Base-by-base conservation (phyloP, 208 protist genomes). In the Strigomonas oncopelti region DNA sequence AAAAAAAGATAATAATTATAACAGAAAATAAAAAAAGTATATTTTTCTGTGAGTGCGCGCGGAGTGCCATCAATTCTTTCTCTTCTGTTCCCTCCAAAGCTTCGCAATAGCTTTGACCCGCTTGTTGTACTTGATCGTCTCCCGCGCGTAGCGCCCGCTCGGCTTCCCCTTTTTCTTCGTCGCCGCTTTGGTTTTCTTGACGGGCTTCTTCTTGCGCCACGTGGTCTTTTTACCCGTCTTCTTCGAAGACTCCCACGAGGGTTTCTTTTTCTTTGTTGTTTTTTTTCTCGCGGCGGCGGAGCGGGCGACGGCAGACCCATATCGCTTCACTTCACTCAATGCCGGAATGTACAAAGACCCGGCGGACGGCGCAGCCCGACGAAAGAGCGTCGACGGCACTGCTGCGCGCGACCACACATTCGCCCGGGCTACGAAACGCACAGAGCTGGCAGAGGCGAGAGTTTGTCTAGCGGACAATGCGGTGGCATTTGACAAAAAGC, bases 71-170 rank as follows among this genome's bases (percentile, higher is more conserved):
- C 55, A 51, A 9, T 67, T 56, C 0, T 22, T 58, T 31, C 76
- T 53, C 64, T 84, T 81, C 32, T 86, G 85, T 60, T 84, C 73
- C 54, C 82, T 78, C 81, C 84, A 95, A 42, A 95, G 75, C 13
- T 84, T 78, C n/a, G 87, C 90, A 53, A 95, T 95, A 13, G 80
- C 83, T 36, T 74, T 81, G 11, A 95, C 84, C 36, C 90, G 79
- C 36, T 92, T 92, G 74, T 95, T 95, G 73, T 95, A 95, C 65
- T 87, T 89, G 38, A 85, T 84, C 45, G 81, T 80, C 64, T 92
- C 84, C 14, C 71, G 61, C 36, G 80, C 63, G 55, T 92, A 73
- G 32, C 22, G 36, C 29, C 27, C 18, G 54, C 38, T 3, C 1
- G 25, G 20, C 20, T 64, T 64, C n/a, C 3, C 25, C 59, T 64